Evolutionary conservation across 148 eudicot species (phyloP).

Genomic region (Nyssa sinensis): DNA sequence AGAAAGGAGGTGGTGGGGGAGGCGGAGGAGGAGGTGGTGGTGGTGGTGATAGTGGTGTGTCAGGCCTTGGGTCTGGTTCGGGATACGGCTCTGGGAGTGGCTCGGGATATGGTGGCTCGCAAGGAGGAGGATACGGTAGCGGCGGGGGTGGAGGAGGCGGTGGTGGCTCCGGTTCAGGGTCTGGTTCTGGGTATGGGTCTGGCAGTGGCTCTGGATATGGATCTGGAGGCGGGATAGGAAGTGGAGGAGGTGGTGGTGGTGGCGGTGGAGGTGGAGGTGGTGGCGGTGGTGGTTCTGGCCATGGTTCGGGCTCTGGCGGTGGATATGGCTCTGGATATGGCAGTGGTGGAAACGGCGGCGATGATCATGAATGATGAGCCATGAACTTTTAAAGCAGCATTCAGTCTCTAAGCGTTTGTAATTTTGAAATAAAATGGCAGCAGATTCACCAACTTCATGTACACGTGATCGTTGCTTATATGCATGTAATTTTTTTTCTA

Average conservation of each 20-base stretch:
- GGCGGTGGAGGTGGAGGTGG: no score
- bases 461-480: no score
- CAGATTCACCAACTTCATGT: no score
- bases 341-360: constrained; percentile 10
- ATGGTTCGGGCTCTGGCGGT: background rate
- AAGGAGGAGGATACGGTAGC: constrained; percentile 9
- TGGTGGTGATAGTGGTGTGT: constrained; percentile 15
- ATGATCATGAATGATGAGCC: constrained; percentile 16
- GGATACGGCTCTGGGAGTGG: constrained; percentile 28
- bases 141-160: constrained; percentile 26
- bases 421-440: no score
- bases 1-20: constrained; percentile 7
- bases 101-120: constrained; percentile 17
- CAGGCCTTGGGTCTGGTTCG: constrained; percentile 25
- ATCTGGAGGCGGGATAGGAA: constrained; percentile 6
- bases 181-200: constrained; percentile 25
- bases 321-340: constrained; percentile 6
- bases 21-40: constrained; percentile 17
- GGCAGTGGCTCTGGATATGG: constrained; percentile 32
- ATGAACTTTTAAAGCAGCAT: no score
- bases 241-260: no score
- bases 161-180: constrained; percentile 20
- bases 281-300: constrained; percentile 10
- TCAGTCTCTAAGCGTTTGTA: no score
- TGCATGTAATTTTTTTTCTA: no score